Base-by-base conservation (phyloP, 2,329 filamentous ascomycete species). In the Cordyceps militaris region DNA sequence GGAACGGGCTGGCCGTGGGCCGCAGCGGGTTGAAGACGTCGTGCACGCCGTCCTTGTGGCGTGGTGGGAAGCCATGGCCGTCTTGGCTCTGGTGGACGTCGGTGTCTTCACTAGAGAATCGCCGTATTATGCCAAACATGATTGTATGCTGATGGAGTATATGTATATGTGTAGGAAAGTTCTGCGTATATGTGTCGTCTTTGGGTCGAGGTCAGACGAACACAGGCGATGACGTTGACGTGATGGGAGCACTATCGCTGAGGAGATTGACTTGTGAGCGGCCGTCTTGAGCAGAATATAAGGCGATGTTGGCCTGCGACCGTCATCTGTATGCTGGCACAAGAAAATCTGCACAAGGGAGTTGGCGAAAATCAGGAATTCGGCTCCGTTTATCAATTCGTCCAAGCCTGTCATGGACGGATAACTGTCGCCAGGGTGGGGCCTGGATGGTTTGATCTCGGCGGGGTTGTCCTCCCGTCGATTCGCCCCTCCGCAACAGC, bases 1-100 rank as follows among this genome's bases (percentile, higher is more conserved):
- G 88, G 70, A 96, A 91, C 1, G 91, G 91, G 13, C 88, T 91
- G 7, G 82, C 80, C 55, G 81, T 84, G 63, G 89, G 83, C 42
- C 62, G 64, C 19, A 65, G 54, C n/a, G 72, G 72, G 21, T 66
- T 66, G 70, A 84, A 89, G 61, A 86, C 79, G 54, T 80, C 79
- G 63, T 78, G 76, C 69, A 85, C 74, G 62, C 79, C 78, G 62
- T 80, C 75, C 32, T 73, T 72, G 48, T 63, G 50, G 2, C 26
- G n/a, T 49, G 63, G 52, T 47, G 32, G 30, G 46, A 49, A 62
- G 52, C 47, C 44, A 48, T 34, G 53, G 60, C 66, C 67, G 46
- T 66, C 60, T 52, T 70, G 67, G 61, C 63, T 66, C n/a, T 50
- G 34, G 40, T 62, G 61, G 57, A 71, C 66, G 50, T 65, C 61